Conservation (phyloP, 306 rosid species). For the Pyrus pyrifolia region DNA sequence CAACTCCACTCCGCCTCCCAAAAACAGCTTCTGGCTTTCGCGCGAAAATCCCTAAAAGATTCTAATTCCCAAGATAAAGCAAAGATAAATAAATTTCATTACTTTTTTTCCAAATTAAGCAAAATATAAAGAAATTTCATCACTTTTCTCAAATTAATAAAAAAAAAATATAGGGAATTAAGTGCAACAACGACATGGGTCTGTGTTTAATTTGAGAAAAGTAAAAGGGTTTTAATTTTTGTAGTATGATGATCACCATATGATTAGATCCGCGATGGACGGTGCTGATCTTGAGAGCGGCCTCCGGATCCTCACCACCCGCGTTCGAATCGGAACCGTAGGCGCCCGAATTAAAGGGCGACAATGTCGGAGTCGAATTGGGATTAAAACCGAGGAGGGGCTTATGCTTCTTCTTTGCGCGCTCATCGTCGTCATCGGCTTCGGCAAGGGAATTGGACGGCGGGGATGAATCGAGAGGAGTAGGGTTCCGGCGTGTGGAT, state of each 20-base stretch:
- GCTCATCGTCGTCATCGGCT: slow-evolving; percentile 59
- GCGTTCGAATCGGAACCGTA: slow-evolving; percentile 24
- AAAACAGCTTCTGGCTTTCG: slow-evolving; percentile 18
- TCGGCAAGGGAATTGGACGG: slow-evolving; percentile 14
- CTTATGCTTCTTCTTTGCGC: slow-evolving; percentile 70
- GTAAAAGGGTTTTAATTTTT: too few species aligned
- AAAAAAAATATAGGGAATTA: neutral
- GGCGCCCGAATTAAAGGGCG: slow-evolving; percentile 21
- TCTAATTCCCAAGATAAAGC: slow-evolving; percentile 1
- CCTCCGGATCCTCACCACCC: slow-evolving; percentile 41
- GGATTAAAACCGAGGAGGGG: slow-evolving; percentile 58
- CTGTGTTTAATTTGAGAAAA: neutral
- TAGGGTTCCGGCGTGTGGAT: slow-evolving; percentile 20
- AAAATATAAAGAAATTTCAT: too few species aligned
- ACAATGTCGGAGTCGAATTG: slow-evolving; percentile 51
- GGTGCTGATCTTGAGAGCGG: slow-evolving; percentile 35
- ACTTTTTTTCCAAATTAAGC: neutral
- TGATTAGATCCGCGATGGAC: slow-evolving; percentile 36
- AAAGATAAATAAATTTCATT: neutral
- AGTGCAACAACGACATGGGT: neutral
- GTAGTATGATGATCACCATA: slow-evolving; percentile 44
- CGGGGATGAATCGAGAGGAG: neutral
- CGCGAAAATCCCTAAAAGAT: slow-evolving; percentile 51
- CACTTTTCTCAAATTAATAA: neutral
- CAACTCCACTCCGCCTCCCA: slow-evolving; percentile 15